Percentiles rank a stretch among this genome's conserved stretches.
These are phyloP conservation scores for Leccinum pellstonianum DNA, from an alignment of 768 basidiomycete species.

Conservation along the genomic window DNA sequence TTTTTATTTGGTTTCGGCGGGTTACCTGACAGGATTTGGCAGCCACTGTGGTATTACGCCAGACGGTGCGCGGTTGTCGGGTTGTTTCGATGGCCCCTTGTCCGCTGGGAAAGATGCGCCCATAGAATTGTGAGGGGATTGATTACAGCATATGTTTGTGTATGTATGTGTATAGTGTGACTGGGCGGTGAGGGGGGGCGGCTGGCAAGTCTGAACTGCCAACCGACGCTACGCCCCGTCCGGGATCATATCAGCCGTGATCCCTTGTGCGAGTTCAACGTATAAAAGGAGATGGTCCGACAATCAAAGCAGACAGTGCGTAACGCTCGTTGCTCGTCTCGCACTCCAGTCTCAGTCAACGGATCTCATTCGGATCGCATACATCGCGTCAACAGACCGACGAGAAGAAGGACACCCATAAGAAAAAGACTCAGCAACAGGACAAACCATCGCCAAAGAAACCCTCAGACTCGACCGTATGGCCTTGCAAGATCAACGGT, in stretches of 20 bases:
- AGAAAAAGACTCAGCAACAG: constrained; percentile 35
- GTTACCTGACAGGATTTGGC: constrained; percentile 5
- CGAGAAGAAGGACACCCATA: constrained; percentile 42
- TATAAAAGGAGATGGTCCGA: constrained; percentile 28
- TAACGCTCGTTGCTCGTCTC: constrained; percentile 16
- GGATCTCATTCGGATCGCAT: constrained; percentile 7
- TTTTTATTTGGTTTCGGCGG: background rate
- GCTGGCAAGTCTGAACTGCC: constrained; percentile 17
- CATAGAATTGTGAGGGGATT: constrained; percentile 4
- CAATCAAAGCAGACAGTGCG: constrained; percentile 37
- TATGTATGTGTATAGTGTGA: constrained; percentile 16
- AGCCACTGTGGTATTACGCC: constrained; percentile 57
- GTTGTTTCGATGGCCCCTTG: constrained; percentile 30
- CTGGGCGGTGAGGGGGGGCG: constrained; percentile 1
- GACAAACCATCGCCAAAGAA: constrained; percentile 57
- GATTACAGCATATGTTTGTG: constrained; percentile 27
- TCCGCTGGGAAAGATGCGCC: background rate
- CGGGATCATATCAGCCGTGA: constrained; percentile 29
- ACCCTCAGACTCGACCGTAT: constrained; percentile 48
- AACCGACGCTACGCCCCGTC: constrained; percentile 25
- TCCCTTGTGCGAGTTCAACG: constrained; percentile 16
- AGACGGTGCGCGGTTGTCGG: constrained; percentile 48
- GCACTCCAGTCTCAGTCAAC: constrained; percentile 21
- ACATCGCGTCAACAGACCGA: constrained; percentile 31
- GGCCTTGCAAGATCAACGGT: constrained; percentile 81